Evolutionary conservation across 1,284 basidiomycete genomes (phyloP).

Genomic region (Vanrija humicola): DNA sequence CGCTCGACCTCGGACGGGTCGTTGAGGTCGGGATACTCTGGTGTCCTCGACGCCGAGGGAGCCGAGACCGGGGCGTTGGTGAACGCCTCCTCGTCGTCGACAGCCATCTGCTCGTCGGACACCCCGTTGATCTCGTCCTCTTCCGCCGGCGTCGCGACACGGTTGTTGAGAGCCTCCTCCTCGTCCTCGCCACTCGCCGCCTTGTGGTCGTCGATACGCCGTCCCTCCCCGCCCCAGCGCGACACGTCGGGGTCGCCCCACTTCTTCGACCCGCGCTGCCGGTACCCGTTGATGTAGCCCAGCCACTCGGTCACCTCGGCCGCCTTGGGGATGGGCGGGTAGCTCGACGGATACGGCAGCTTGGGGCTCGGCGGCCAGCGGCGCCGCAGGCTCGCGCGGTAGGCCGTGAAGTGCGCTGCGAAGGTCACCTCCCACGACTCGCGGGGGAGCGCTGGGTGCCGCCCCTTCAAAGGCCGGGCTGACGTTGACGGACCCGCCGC

Average conservation of each 20-base stretch:
- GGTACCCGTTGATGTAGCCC: constrained; percentile 14
- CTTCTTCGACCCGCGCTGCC: neutral
- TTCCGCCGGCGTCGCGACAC: neutral
- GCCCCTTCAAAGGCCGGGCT: neutral
- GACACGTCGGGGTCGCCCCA: neutral
- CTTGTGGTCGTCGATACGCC: constrained; percentile 8
- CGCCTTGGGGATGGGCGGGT: constrained; percentile 17
- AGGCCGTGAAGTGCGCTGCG: constrained; percentile 28
- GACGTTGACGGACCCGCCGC: neutral
- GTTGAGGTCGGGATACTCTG: too few relatives aligned
- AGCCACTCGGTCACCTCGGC: constrained; percentile 8
- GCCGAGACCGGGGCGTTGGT: neutral
- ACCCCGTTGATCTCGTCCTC: constrained; percentile 5
- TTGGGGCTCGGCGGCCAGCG: constrained; percentile 11
- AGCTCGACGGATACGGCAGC: constrained; percentile 14
- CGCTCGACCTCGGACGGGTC: neutral
- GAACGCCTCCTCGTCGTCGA: constrained; percentile 6
- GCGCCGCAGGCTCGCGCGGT: constrained; percentile 8
- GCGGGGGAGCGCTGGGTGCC: constrained; percentile 26
- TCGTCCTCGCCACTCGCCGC: constrained; percentile 16
- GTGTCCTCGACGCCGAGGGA: neutral
- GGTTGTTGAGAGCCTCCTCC: constrained; percentile 16
- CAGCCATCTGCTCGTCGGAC: neutral
- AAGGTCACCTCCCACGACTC: constrained; percentile 33
- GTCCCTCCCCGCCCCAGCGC: constrained; percentile 4